Evolutionary conservation across 441 rosid genomes (phyloP).

Genomic region (Pelargonium cotyledonis): DNA sequence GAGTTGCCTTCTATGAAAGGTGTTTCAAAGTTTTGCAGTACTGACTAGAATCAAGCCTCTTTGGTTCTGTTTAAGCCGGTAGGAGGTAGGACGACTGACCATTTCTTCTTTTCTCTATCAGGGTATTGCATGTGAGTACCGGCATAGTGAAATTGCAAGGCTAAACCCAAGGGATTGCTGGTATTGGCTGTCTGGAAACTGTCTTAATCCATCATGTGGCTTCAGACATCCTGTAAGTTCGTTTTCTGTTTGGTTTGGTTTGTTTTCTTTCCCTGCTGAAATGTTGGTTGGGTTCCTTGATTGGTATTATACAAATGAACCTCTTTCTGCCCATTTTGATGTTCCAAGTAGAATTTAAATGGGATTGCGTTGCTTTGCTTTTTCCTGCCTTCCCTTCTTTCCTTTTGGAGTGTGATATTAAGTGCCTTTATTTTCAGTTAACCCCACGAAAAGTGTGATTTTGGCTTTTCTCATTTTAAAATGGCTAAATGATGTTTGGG

Average conservation of each 20-base stretch:
- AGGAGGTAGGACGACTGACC: background rate
- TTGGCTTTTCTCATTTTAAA: background rate
- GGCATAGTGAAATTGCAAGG: slow-evolving; percentile 51
- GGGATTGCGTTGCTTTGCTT: background rate
- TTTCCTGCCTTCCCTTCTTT: background rate
- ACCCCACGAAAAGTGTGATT: background rate
- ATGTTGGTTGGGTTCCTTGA: background rate
- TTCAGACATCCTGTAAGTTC: slow-evolving; percentile 56
- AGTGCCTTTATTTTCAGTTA: background rate
- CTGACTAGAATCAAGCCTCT: background rate
- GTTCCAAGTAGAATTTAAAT: background rate
- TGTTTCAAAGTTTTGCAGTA: background rate
- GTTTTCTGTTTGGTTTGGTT: background rate
- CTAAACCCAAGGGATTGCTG: slow-evolving; percentile 56
- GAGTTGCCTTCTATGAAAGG: background rate
- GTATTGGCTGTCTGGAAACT: slow-evolving; percentile 50
- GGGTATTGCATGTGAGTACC: slow-evolving; percentile 46
- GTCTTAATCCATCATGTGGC: slow-evolving; percentile 44
- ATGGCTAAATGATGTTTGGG: background rate
- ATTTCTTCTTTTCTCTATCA: slow-evolving; percentile 4
- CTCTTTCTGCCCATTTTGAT: background rate
- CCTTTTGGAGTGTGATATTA: background rate
- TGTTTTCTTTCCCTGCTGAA: background rate
- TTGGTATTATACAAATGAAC: background rate
- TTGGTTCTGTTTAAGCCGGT: background rate